Conservation (phyloP, 208 protist genomes). For the Novymonas esmeraldas region DNA sequence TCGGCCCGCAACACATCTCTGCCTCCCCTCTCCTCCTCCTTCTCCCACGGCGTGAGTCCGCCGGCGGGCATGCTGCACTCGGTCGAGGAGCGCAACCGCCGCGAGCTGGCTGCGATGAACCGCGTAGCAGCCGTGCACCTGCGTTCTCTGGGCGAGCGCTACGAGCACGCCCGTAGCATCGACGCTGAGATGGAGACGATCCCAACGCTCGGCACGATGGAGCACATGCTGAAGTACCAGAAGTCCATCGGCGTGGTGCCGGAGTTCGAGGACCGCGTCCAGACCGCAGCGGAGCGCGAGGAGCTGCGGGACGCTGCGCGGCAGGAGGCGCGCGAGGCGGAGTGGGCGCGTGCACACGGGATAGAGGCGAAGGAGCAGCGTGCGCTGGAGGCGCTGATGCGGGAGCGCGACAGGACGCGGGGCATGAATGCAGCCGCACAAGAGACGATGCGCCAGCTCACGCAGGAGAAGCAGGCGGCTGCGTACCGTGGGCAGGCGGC, state of each 20-base stretch:
- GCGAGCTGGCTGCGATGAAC: neutral
- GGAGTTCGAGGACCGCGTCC: conserved; percentile 13
- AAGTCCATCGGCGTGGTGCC: conserved; percentile 7
- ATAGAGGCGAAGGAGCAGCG: conserved; percentile 4
- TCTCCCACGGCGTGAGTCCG: no score
- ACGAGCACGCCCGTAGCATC: conserved; percentile 8
- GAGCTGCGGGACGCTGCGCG: neutral
- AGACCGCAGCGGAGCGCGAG: neutral
- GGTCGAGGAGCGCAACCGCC: neutral
- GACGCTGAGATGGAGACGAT: conserved; percentile 15
- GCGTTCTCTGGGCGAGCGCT: neutral
- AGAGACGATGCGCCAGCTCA: neutral
- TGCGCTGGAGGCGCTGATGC: neutral
- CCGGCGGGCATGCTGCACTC: neutral
- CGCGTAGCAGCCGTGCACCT: conserved; percentile 5
- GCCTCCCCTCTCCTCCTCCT: conserved; percentile 2
- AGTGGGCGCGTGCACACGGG: neutral
- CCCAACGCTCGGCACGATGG: conserved; percentile 9
- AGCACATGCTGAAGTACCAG: conserved; percentile 24
- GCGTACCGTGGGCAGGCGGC: neutral
- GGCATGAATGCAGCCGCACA: neutral
- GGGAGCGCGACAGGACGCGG: neutral
- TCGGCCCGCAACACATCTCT: neutral
- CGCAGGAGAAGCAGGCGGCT: conserved; percentile 1
- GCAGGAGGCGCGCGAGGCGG: neutral